Percentiles rank a stretch among this genome's conserved stretches.
Evolutionary conservation across 441 rosid species (phyloP).

Genomic region (Viola pubescens): DNA sequence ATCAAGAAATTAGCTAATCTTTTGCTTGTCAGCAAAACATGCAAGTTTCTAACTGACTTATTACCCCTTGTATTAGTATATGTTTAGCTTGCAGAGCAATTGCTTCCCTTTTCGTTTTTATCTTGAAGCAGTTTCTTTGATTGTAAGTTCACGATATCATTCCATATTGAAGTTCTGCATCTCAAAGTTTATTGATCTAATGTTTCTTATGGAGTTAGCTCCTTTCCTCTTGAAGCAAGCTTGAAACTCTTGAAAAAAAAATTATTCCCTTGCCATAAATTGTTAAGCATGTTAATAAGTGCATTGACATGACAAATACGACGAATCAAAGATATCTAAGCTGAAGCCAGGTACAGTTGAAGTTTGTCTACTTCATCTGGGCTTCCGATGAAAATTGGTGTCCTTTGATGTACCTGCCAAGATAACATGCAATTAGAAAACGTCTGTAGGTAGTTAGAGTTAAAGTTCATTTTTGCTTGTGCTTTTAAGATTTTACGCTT

Average conservation of each 20-base stretch:
- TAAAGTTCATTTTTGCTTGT: not conserved
- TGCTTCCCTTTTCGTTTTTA: too few relatives aligned
- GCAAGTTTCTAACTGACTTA: not conserved
- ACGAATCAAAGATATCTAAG: not conserved
- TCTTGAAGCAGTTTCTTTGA: too few relatives aligned
- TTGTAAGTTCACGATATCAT: too few relatives aligned
- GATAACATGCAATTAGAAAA: not conserved
- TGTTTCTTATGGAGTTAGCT: not conserved
- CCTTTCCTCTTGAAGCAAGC: not conserved
- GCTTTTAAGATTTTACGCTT: not conserved
- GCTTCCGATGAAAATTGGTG: slow-evolving; percentile 32
- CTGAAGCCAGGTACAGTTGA: slow-evolving; percentile 25
- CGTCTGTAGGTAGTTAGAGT: not conserved
- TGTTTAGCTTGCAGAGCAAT: too few relatives aligned
- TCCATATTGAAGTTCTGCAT: too few relatives aligned
- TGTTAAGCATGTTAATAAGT: not conserved
- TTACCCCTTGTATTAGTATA: not conserved
- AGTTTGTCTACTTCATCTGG: slow-evolving; percentile 32
- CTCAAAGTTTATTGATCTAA: not conserved
- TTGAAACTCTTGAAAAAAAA: not conserved
- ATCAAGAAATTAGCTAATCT: not conserved
- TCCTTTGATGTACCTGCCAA: slow-evolving; percentile 29
- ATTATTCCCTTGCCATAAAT: not conserved
- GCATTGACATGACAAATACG: not conserved
- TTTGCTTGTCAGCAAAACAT: not conserved